Conservation (phyloP, 106 monocot species). For the Acorus calamus region DNA sequence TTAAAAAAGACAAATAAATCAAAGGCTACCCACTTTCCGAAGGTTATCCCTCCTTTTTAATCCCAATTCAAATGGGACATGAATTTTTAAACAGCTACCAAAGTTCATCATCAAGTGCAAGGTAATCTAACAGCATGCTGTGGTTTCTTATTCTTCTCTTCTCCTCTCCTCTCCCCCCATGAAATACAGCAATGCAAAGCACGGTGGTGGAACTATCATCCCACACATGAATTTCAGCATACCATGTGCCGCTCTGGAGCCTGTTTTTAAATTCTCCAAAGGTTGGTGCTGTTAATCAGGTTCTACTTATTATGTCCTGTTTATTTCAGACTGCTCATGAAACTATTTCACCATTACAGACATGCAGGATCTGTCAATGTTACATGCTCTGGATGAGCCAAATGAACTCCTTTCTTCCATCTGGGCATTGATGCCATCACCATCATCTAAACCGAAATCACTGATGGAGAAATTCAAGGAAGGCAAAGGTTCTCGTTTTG, state of each 20-base stretch:
- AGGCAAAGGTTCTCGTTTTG: slow-evolving; percentile 56
- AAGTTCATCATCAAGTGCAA: no score
- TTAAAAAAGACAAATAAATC: no score
- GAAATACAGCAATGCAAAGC: slow-evolving; percentile 87
- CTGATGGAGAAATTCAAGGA: slow-evolving; percentile 22
- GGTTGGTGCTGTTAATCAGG: no score
- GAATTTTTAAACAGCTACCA: no score
- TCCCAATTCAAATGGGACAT: no score
- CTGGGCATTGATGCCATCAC: slow-evolving; percentile 63
- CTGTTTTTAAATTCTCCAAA: slow-evolving; percentile 51
- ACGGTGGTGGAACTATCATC: slow-evolving; percentile 76
- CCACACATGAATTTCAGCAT: slow-evolving; percentile 94
- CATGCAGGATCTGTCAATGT: slow-evolving; percentile 23
- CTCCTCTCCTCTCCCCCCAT: no score
- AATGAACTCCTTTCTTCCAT: slow-evolving; percentile 60
- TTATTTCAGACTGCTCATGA: no score
- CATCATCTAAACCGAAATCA: slow-evolving; percentile 11
- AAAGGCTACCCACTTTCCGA: no score
- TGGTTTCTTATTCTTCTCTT: not conserved
- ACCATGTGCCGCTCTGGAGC: slow-evolving; percentile 61
- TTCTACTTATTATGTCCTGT: no score
- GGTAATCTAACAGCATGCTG: no score
- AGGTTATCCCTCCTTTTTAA: no score
- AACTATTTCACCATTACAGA: slow-evolving; percentile 17
- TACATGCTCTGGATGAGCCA: slow-evolving; percentile 44